These are phyloP conservation scores for Eucalyptus pauciflora DNA, from an alignment of 345 rosid species.

Conservation along the genomic window DNA sequence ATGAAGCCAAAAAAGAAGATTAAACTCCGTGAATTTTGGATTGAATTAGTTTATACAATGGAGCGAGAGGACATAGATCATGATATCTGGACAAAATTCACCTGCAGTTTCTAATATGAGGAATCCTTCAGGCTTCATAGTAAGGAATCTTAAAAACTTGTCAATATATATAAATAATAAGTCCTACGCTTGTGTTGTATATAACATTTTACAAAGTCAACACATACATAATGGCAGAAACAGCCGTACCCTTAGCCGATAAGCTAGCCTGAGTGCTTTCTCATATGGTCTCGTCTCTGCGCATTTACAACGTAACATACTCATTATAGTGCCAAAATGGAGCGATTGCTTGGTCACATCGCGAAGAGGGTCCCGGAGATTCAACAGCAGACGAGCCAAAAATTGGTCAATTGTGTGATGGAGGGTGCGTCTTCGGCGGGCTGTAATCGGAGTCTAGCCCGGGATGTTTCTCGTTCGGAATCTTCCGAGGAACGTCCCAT, in stretches of 20 bases:
- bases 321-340: not conserved
- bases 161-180: not conserved
- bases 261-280: not conserved
- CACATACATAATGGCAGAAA: not conserved
- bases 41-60: not conserved
- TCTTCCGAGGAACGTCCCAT: not conserved
- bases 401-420: not conserved
- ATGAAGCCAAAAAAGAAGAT: not conserved
- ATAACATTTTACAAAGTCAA: not conserved
- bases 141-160: not conserved
- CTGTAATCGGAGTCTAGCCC: not conserved
- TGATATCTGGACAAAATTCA: not conserved
- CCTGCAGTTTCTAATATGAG: not conserved
- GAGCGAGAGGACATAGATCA: not conserved
- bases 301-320: not conserved
- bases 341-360: not conserved
- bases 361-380: not conserved
- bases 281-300: not conserved
- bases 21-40: not conserved
- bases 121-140: not conserved
- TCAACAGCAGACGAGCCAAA: not conserved
- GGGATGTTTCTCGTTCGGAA: not conserved
- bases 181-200: not conserved
- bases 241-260: not conserved
- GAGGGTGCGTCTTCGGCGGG: constrained; percentile 9